Percentiles rank a stretch among this genome's conserved stretches.
Evolutionary conservation across 2,329 filamentous ascomycete species (phyloP).

Genomic region (Fusarium sambucinum): DNA sequence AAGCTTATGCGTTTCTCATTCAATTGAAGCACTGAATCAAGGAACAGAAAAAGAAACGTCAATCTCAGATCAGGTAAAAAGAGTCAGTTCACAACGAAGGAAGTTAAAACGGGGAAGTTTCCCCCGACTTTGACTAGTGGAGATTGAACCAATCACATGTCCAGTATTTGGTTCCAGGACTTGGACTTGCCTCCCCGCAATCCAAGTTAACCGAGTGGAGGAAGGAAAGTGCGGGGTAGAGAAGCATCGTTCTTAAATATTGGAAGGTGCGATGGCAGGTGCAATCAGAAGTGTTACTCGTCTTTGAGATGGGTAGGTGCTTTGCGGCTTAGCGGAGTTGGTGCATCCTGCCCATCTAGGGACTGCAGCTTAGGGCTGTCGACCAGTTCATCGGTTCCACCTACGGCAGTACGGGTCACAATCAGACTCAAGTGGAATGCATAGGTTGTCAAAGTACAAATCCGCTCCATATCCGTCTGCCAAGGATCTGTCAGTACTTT

Average conservation of each 20-base stretch:
- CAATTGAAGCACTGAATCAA: background rate
- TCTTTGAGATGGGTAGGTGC: background rate
- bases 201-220: conserved; percentile 13
- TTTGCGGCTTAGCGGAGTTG: background rate
- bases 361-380: too few relatives aligned
- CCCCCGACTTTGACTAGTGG: conserved; percentile 30
- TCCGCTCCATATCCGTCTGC: background rate
- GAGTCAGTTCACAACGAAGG: conserved; percentile 24
- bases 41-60: background rate
- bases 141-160: conserved; percentile 23
- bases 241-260: background rate
- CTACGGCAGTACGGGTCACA: background rate
- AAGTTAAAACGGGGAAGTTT: conserved; percentile 43
- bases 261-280: background rate
- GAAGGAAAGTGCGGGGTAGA: conserved; percentile 28
- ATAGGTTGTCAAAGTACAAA: background rate
- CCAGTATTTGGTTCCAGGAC: background rate
- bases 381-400: background rate
- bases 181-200: conserved; percentile 28
- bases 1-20: background rate
- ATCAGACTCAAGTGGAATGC: background rate
- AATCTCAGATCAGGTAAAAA: conserved; percentile 16
- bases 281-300: background rate
- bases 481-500: background rate
- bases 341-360: background rate